phyloP scores from a whole-genome alignment of 148 eudicot genomes.

The Limonium bicolor region DNA sequence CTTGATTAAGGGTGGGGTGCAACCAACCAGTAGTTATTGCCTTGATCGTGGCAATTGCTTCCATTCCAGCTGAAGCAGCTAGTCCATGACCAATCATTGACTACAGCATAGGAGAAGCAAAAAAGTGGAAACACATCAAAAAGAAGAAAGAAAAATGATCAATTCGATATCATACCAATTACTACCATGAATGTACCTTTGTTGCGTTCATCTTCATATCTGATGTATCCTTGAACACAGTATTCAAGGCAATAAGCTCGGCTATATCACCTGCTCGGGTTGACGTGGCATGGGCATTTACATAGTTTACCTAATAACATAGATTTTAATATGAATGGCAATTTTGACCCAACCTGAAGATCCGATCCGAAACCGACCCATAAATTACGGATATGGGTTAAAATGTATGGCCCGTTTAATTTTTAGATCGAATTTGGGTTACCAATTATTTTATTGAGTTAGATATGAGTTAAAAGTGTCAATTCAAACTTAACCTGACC shows the following conservation, averaged over 20 bases:
- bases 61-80: constrained; percentile 60
- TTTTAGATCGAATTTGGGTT: too few relatives aligned
- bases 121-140: too few relatives aligned
- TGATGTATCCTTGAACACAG: constrained; percentile 14
- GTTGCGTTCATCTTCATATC: constrained; percentile 26
- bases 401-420: too few relatives aligned
- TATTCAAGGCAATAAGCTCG: constrained; percentile 17
- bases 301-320: constrained; percentile 19
- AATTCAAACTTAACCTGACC: too few relatives aligned
- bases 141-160: too few relatives aligned
- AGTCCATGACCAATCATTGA: constrained; percentile 54
- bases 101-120: constrained; percentile 6
- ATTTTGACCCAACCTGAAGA: too few relatives aligned
- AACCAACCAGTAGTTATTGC: constrained; percentile 62
- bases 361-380: too few relatives aligned
- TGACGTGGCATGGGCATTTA: constrained; percentile 17
- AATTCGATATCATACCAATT: neutral
- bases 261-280: constrained; percentile 15
- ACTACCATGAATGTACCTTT: constrained; percentile 12
- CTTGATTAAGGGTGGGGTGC: constrained; percentile 58
- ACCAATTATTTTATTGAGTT: neutral
- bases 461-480: too few relatives aligned
- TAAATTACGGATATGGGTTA: too few relatives aligned
- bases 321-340: too few relatives aligned
- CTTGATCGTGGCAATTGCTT: constrained; percentile 55